phyloP scores from a whole-genome alignment of 31 red algal genomes.

The Endocladia muricata region DNA sequence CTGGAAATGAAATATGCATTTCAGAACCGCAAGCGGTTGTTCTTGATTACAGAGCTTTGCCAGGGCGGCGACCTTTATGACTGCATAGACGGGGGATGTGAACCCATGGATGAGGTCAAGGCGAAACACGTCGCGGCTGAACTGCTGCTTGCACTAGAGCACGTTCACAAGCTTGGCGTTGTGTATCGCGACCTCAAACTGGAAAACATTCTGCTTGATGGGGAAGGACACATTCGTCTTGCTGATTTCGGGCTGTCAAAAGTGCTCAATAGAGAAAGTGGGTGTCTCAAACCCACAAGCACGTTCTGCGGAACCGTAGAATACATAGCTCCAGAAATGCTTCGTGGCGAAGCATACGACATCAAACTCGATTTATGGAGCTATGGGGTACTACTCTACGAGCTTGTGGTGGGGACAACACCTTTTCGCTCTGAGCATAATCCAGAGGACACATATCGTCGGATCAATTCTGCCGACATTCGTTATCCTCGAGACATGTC shows the following conservation, averaged over 20 bases:
- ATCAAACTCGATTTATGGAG: conserved; percentile 84
- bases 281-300: conserved; percentile 26
- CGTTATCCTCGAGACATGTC: conserved; percentile 71
- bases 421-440: conserved; percentile 86
- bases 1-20: conserved; percentile 81
- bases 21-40: conserved; percentile 73
- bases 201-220: conserved; percentile 76
- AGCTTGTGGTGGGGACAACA: conserved; percentile 78
- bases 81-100: conserved; percentile 71
- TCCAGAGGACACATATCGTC: conserved; percentile 67
- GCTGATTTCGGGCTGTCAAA: conserved; percentile 83
- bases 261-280: conserved; percentile 33
- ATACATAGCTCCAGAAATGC: conserved; percentile 87
- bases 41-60: conserved; percentile 85
- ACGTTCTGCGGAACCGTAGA: conserved; percentile 88
- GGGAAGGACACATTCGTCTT: conserved; percentile 65
- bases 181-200: conserved; percentile 82
- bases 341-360: conserved; percentile 67
- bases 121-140: conserved; percentile 70
- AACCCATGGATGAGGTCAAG: conserved; percentile 70
- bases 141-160: conserved; percentile 81
- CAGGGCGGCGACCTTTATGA: conserved; percentile 86
- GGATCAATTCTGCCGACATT: conserved; percentile 70
- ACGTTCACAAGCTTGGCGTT: conserved; percentile 85
- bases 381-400: conserved; percentile 86